Evolutionary conservation across 257 asterid species (phyloP), one percentile per base, ranked within the genome.

Genomic region (Catharanthus roseus): DNA sequence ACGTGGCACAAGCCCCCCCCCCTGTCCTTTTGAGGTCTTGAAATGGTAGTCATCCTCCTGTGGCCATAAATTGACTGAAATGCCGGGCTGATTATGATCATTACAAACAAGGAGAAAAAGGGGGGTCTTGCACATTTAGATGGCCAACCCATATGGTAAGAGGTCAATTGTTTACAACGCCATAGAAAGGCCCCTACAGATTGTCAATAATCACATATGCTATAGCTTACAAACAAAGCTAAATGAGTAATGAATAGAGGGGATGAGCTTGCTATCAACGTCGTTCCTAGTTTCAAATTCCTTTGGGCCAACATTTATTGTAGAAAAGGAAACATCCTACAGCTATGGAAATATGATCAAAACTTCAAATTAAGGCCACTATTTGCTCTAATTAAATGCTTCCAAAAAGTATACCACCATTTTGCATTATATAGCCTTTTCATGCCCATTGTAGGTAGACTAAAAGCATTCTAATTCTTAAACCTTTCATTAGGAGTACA

Each of bases 191-290:
- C 16, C 68, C 61, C 23, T 18, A 21, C 29, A 19, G 39, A n/a
- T n/a, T 54, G 39, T 54, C 49, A 42, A 69, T 34, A 23, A 62
- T 49, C 6, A 24, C n/a, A n/a, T n/a, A 23, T 28, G 44, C 36
- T 26, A 33, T 47, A 33, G 76, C 76, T 72, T 72, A 72, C 16
- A n/a, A 47, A 29, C 51, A 61, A 72, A 44, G 75, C 69, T 72
- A 72, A 62, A 29, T n/a, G 21, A 10, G 64, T 31, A 60, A 41
- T 10, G 3, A 23, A 2, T 2, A 45, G 62, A 3, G n/a, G 75
- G 58, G 75, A 29, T 34, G 41, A 24, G 63, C 63, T 21, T 61
- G 45, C 49, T 31, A 61, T 33, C 53, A 61, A 50, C 69, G 49
- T 57, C 69, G 47, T 47, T 47, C 29, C 23, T n/a, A n/a, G 63